These are phyloP conservation scores for Agrocybe praecox DNA, from an alignment of 768 basidiomycete genomes.

Conservation along the genomic window DNA sequence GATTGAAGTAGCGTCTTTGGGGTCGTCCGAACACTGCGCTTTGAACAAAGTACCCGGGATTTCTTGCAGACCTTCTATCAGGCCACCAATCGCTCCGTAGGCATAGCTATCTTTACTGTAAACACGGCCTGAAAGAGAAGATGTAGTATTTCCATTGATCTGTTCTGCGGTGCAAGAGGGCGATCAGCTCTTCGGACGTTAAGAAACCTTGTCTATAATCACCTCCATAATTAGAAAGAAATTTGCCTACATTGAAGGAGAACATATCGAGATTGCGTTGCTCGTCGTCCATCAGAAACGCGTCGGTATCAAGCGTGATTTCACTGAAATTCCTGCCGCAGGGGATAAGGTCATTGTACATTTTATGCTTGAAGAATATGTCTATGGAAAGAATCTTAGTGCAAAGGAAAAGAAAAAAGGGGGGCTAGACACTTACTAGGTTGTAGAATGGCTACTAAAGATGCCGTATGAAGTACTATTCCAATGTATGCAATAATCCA, in stretches of 20 bases:
- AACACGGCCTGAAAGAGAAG: background rate
- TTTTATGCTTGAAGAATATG: background rate
- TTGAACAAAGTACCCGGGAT: constrained; percentile 1
- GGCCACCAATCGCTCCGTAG: constrained; percentile 3
- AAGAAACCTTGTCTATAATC: background rate
- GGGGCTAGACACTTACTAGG: background rate
- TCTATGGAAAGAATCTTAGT: background rate
- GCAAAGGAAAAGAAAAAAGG: background rate
- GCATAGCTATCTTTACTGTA: constrained; percentile 9
- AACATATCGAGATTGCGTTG: background rate
- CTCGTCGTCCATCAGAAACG: background rate
- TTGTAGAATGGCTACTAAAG: constrained; percentile 10
- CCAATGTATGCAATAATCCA: constrained; percentile 1
- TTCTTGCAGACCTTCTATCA: constrained; percentile 6
- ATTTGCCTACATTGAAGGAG: constrained; percentile 1
- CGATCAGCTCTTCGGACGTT: background rate
- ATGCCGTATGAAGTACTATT: constrained; percentile 3
- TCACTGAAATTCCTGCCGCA: background rate
- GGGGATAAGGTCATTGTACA: background rate
- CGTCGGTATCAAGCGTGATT: background rate
- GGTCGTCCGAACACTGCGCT: constrained; percentile 4
- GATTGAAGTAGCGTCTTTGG: background rate
- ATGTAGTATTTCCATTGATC: constrained; percentile 2
- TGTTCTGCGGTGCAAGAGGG: background rate
- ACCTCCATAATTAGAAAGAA: constrained; percentile 5